Percentiles rank a stretch among this genome's conserved stretches.
These are phyloP conservation scores for Penicillium sp. DNA, from an alignment of 2,329 filamentous ascomycete species.

Conservation along the genomic window DNA sequence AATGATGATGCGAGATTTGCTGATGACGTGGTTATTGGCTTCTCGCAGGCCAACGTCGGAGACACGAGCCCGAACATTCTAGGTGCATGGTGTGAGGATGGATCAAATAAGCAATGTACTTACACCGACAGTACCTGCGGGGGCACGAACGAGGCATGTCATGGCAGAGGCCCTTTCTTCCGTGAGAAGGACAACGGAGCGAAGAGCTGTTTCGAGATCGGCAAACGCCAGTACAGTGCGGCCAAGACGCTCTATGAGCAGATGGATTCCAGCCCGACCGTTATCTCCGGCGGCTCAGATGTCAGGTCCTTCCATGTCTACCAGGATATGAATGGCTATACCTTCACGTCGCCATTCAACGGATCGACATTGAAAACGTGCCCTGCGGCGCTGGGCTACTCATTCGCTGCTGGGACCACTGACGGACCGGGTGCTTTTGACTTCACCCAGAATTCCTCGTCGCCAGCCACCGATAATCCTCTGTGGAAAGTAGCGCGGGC, in stretches of 20 bases:
- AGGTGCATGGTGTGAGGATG: conserved; percentile 87
- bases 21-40: conserved; percentile 78
- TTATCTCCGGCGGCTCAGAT: conserved; percentile 56
- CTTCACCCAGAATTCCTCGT: conserved; percentile 83
- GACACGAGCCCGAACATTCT: conserved; percentile 87
- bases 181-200: conserved; percentile 45
- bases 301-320: conserved; percentile 85
- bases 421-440: conserved; percentile 91
- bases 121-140: conserved; percentile 77
- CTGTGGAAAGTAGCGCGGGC: conserved; percentile 76
- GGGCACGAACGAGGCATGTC: conserved; percentile 44
- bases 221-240: conserved; percentile 45
- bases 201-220: conserved; percentile 52
- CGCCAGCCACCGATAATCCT: conserved; percentile 68
- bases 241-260: conserved; percentile 56
- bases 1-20: conserved; percentile 55
- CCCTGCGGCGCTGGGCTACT: conserved; percentile 83
- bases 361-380: conserved; percentile 67
- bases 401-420: conserved; percentile 87
- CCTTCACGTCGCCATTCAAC: conserved; percentile 68
- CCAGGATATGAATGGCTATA: conserved; percentile 73
- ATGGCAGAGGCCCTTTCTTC: conserved; percentile 48
- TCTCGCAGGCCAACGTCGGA: conserved; percentile 87
- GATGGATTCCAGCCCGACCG: conserved; percentile 41
- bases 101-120: conserved; percentile 56